Conservation (phyloP, 2,329 filamentous ascomycete species). For the Xylariaceae sp. region DNA sequence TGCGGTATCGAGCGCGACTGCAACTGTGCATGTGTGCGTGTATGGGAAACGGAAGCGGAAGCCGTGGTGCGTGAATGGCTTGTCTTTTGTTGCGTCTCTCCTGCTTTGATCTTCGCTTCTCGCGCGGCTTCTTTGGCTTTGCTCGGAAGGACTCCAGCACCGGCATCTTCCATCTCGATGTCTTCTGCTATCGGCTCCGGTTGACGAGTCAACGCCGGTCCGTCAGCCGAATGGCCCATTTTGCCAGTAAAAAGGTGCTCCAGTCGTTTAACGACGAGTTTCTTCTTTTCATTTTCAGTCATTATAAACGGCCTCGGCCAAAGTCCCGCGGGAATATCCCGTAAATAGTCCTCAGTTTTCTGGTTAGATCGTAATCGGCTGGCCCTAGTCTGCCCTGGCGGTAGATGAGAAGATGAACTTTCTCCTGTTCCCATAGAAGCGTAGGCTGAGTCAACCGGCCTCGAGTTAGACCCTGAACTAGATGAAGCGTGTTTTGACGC, state of each 20-base stretch:
- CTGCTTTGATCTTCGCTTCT: conserved; percentile 47
- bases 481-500: conserved; percentile 50
- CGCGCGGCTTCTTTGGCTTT: conserved; percentile 36
- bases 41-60: conserved; percentile 37
- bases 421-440: conserved; percentile 61
- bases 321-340: conserved; percentile 67
- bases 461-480: conserved; percentile 49
- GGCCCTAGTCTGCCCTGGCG: conserved; percentile 34
- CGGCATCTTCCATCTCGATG: conserved; percentile 25
- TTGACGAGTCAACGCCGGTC: conserved; percentile 32
- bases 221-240: conserved; percentile 38
- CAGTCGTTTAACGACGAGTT: conserved; percentile 67
- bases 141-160: conserved; percentile 7
- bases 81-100: conserved; percentile 36
- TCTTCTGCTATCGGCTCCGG: conserved; percentile 31
- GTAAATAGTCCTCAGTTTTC: conserved; percentile 65
- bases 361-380: conserved; percentile 45
- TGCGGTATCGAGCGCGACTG: conserved; percentile 38
- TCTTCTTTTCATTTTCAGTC: conserved; percentile 71
- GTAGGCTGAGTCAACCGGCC: conserved; percentile 59
- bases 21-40: conserved; percentile 37
- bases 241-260: conserved; percentile 82
- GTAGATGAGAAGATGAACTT: conserved; percentile 41
- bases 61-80: conserved; percentile 41
- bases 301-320: conserved; percentile 58